Conservation (phyloP, 1,284 basidiomycete species). For the Marasmius tenuissimus region DNA sequence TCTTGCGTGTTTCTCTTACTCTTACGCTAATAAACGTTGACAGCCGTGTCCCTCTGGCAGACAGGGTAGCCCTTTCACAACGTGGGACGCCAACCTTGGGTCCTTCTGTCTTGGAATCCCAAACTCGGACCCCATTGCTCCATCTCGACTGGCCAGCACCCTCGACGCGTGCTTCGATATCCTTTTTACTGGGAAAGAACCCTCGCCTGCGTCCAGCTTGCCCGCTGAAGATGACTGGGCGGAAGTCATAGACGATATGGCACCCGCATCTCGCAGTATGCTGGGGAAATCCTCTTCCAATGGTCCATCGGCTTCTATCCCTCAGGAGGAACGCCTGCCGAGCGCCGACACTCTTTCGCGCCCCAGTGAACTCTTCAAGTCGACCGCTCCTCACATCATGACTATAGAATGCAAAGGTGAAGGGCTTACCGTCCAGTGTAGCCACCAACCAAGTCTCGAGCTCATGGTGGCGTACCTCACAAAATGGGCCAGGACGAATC, state of each 20-base stretch:
- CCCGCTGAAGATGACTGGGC: conserved; percentile 31
- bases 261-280: background rate
- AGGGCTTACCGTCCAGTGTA: conserved; percentile 27
- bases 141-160: conserved; percentile 24
- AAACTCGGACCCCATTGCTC: conserved; percentile 23
- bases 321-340: conserved; percentile 23
- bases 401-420: conserved; percentile 25
- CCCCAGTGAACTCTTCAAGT: conserved; percentile 31
- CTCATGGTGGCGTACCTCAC: conserved; percentile 32
- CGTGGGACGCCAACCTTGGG: conserved; percentile 25
- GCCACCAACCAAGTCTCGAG: conserved; percentile 31
- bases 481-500: conserved; percentile 32
- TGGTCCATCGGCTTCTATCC: background rate
- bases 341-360: conserved; percentile 26
- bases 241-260: conserved; percentile 22
- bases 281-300: background rate
- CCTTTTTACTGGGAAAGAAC: conserved; percentile 21
- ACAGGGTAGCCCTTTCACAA: conserved; percentile 23
- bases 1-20: too few species aligned
- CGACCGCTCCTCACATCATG: conserved; percentile 28
- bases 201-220: background rate
- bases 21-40: background rate
- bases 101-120: conserved; percentile 32
- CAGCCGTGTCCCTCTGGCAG: conserved; percentile 17
- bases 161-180: conserved; percentile 34